These are phyloP conservation scores for Micromonas pusilla DNA, from an alignment of 139 green algal genomes.

Conservation along the genomic window DNA sequence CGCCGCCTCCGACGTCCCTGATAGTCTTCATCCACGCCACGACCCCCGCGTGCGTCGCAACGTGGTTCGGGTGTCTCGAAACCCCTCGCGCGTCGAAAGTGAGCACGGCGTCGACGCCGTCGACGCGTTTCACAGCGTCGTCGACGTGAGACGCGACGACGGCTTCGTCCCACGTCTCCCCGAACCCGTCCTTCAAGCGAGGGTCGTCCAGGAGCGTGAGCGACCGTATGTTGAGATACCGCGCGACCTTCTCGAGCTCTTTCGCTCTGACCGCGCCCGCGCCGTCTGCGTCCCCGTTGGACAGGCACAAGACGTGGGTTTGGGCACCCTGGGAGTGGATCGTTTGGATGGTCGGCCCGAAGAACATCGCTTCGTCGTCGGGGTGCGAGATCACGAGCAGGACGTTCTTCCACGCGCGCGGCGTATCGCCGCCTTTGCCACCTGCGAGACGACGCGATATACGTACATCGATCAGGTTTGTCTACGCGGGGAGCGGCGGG, in stretches of 20 bases:
- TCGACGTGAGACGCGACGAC: not conserved
- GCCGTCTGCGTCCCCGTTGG: not conserved
- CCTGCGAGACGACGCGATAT: no score
- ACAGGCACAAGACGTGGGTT: not conserved
- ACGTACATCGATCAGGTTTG: no score
- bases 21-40: not conserved
- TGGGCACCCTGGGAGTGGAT: not conserved
- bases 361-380: slow-evolving; percentile 16
- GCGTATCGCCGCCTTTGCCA: not conserved
- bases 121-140: not conserved
- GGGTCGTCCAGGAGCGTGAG: not conserved
- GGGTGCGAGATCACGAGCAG: slow-evolving; percentile 5
- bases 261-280: not conserved
- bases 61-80: slow-evolving; percentile 9
- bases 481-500: no score
- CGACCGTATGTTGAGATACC: not conserved
- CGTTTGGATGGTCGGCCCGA: slow-evolving; percentile 10
- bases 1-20: not conserved
- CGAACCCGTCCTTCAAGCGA: slow-evolving; percentile 3
- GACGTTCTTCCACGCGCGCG: not conserved
- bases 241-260: not conserved
- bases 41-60: not conserved
- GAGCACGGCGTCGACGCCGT: not conserved
- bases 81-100: slow-evolving; percentile 3
- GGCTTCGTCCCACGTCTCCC: not conserved